These are phyloP conservation scores for Flaveria floridana DNA, from an alignment of 140 eudicot species.

Conservation along the genomic window DNA sequence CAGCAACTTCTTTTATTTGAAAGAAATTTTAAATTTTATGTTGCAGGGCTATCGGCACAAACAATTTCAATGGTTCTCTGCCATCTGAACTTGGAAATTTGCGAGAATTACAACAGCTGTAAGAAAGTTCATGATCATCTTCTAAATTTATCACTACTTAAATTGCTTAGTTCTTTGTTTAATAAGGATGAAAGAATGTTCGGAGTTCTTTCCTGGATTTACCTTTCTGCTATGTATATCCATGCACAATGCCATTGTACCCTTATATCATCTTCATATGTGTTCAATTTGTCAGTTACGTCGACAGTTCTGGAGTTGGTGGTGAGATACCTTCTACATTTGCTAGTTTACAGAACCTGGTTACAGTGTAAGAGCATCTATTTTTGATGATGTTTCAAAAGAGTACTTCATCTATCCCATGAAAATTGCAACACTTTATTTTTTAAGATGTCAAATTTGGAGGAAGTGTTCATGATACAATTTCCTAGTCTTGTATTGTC, in stretches of 20 bases:
- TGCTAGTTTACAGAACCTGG: constrained; percentile 42
- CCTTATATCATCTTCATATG: constrained; percentile 1
- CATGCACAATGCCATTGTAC: neutral
- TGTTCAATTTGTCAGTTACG: constrained; percentile 44
- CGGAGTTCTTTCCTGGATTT: neutral
- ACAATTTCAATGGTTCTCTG: constrained; percentile 72
- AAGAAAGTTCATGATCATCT: constrained; percentile 22
- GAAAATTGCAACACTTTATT: neutral
- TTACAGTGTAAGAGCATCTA: constrained; percentile 48
- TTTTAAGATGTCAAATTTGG: neutral
- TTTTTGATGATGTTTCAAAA: constrained; percentile 12
- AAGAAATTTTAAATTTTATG: neutral
- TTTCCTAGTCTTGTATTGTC: constrained; percentile 23
- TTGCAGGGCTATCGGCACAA: constrained; percentile 50
- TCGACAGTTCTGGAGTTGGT: constrained; percentile 57
- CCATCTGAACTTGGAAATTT: constrained; percentile 69
- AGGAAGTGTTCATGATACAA: constrained; percentile 35
- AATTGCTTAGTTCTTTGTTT: constrained; percentile 1
- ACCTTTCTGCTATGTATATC: neutral
- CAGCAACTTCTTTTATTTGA: neutral
- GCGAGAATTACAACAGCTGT: constrained; percentile 47
- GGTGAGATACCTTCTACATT: constrained; percentile 58
- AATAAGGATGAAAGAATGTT: neutral
- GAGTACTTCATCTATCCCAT: neutral
- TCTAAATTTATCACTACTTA: neutral